phyloP scores from a whole-genome alignment of 2,329 filamentous ascomycete species.

The Aureobasidium pullulans region DNA sequence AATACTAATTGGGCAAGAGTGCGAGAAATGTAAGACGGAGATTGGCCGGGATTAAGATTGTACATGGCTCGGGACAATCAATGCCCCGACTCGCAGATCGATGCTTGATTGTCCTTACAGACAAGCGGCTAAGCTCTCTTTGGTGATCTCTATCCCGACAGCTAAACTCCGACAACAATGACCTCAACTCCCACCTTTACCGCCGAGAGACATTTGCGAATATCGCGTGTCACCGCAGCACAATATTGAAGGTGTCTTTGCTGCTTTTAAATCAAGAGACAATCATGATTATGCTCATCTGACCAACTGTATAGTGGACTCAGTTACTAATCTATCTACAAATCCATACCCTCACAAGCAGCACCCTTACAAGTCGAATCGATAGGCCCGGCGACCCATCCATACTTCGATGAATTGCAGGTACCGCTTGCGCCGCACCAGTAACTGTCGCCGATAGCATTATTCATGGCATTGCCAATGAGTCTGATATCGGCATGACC shows the following conservation, averaged over 20 bases:
- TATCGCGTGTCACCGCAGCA: too few species aligned
- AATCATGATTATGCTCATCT: background rate
- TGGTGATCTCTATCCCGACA: background rate
- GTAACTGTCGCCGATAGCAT: too few species aligned
- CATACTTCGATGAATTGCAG: too few species aligned
- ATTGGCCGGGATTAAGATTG: background rate
- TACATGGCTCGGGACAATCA: background rate
- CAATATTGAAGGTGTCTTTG: too few species aligned
- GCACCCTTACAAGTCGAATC: background rate
- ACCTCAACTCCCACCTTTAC: background rate
- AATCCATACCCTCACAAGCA: background rate
- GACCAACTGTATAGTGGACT: background rate
- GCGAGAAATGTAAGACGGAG: background rate
- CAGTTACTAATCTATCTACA: background rate
- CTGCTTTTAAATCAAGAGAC: too few species aligned
- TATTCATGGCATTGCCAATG: too few species aligned
- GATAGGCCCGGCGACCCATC: background rate
- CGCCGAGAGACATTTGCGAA: too few species aligned
- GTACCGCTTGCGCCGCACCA: too few species aligned
- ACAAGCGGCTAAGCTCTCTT: too few species aligned
- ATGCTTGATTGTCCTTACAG: too few species aligned
- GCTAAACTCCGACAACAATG: background rate
- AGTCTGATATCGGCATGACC: too few species aligned
- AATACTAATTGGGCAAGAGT: background rate
- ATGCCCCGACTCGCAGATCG: background rate